Base-by-base conservation (phyloP, 108 stramenopile species). In the Stephanodiscus triporus region DNA sequence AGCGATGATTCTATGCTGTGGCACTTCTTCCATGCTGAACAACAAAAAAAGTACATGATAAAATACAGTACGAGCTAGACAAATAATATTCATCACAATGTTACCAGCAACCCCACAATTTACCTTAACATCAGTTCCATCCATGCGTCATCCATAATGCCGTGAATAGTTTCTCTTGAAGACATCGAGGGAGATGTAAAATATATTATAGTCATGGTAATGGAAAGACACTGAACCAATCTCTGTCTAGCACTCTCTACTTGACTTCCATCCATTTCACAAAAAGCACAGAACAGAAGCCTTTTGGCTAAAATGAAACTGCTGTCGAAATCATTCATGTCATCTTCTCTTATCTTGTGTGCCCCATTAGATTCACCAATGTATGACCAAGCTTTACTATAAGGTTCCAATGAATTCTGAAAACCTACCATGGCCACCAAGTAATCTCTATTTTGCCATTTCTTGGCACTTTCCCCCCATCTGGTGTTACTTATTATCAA, bases 211-310 rank as follows among this genome's bases (percentile, higher is more conserved):
- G 66, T 54, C 23, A 75, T 61, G 55, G 66, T 11, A 72, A 88
- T 70, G 8, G 82, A 85, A 22, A 88, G 48, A 50, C 73, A 75
- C 57, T 80, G 79, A 20, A 73, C 68, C 76, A 88, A 68, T 57
- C 75, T 66, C 37, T 68, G 58, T 51, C 85, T 78, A 14, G 72
- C 75, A 47, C 50, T 55, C 14, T 66, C 45, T 0, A 85, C 50
- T 43, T 77, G 72, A 65, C 83, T 58, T 26, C 76, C 84, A 72
- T 88, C 87, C 45, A 83, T 32, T 63, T 86, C 88, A 61, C 85
- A 91, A 71, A 84, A 91, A 38, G 76, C 77, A 68, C 73, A 85
- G 63, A 87, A 91, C 43, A 87, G 55, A 23, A 87, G 55, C 50
- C 80, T 45, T 43, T 54, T 70, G 45, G 68, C 83, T 74, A 69